A percentile compares a stretch with the other conserved stretches of the same genome.
Evolutionary conservation across 352 stramenopile genomes (phyloP).

Genomic region (Plasmopara halstedii): DNA sequence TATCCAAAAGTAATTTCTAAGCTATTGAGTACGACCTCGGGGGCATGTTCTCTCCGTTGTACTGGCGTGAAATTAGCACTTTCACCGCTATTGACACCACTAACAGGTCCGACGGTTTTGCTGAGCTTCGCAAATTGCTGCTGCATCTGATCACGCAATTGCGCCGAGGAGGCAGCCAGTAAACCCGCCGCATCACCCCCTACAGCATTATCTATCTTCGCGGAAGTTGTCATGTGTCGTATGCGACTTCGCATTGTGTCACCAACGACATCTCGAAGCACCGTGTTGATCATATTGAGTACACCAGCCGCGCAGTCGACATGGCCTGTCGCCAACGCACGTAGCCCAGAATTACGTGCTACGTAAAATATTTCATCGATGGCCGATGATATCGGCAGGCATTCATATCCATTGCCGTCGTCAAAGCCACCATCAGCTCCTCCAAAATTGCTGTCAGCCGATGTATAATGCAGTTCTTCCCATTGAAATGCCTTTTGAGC

Average conservation of each 20-base stretch:
- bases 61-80: slow-evolving; percentile 16
- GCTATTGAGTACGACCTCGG: slow-evolving; percentile 80
- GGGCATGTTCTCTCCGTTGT: slow-evolving; percentile 47
- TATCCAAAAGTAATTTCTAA: slow-evolving; percentile 67
- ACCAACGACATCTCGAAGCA: slow-evolving; percentile 66
- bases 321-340: slow-evolving; percentile 76
- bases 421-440: slow-evolving; percentile 2
- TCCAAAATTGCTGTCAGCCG: slow-evolving; percentile 7
- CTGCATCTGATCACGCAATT: slow-evolving; percentile 83
- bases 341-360: slow-evolving; percentile 65
- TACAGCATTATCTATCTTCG: slow-evolving; percentile 45
- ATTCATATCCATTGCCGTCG: slow-evolving; percentile 28
- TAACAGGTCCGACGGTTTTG: slow-evolving; percentile 58
- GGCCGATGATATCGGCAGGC: slow-evolving; percentile 72
- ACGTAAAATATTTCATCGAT: slow-evolving; percentile 88
- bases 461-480: slow-evolving; percentile 72
- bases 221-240: slow-evolving; percentile 53
- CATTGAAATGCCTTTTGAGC: slow-evolving; percentile 78
- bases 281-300: slow-evolving; percentile 82
- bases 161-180: slow-evolving; percentile 40
- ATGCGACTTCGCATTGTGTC: slow-evolving; percentile 78
- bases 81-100: slow-evolving; percentile 14
- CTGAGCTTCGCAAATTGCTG: slow-evolving; percentile 81
- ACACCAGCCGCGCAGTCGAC: slow-evolving; percentile 74
- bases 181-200: slow-evolving; percentile 34